These are phyloP conservation scores for Colletotrichum neosansevieriae DNA, from an alignment of 2,329 filamentous ascomycete species.

Conservation along the genomic window DNA sequence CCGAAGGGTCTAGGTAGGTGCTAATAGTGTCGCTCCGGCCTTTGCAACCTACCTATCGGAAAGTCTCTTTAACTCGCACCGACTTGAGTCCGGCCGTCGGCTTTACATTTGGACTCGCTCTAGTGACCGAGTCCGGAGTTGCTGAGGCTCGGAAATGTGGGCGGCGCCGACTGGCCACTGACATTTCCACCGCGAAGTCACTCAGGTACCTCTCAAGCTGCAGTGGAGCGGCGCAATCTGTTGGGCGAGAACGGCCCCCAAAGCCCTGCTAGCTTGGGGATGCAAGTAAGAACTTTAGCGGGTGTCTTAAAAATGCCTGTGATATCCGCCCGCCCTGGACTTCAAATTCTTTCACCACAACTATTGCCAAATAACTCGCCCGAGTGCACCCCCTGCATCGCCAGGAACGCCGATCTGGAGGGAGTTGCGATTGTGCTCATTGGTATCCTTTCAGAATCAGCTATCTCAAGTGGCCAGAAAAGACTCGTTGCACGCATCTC, in stretches of 20 bases:
- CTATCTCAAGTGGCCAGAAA: conserved; percentile 48
- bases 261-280: conserved; percentile 16
- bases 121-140: conserved; percentile 33
- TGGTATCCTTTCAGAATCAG: background rate
- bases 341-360: conserved; percentile 9
- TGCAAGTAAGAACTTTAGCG: conserved; percentile 9
- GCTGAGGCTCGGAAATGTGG: conserved; percentile 30
- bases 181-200: conserved; percentile 8
- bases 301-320: conserved; percentile 15
- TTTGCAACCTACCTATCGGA: background rate
- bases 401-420: background rate
- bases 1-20: background rate
- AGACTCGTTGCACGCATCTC: conserved; percentile 63
- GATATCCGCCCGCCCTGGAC: conserved; percentile 23
- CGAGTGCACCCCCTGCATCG: background rate
- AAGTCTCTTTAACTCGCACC: background rate
- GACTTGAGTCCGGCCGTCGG: background rate
- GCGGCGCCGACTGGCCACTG: conserved; percentile 15
- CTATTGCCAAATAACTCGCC: background rate
- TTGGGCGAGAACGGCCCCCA: conserved; percentile 29
- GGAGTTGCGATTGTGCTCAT: background rate
- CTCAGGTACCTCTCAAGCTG: conserved; percentile 7
- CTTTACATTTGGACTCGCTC: background rate
- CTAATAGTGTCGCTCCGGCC: background rate
- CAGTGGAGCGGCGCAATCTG: conserved; percentile 27